These are phyloP conservation scores for Heterobasidion parviporum DNA, from an alignment of 1,284 basidiomycete species.

Conservation along the genomic window DNA sequence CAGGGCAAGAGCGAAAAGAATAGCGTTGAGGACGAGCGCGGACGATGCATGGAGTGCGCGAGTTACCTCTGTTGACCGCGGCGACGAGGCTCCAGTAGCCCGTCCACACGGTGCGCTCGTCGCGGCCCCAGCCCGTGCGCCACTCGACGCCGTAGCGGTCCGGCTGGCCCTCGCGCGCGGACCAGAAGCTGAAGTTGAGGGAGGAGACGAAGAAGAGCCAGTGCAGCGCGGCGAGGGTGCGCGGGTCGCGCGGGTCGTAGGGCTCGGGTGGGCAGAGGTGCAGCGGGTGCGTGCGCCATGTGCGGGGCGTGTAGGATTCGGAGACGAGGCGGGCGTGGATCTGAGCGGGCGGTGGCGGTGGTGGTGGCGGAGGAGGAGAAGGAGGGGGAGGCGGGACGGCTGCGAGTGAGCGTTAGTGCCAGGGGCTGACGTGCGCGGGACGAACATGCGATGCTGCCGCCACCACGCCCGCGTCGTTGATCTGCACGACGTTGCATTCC, in stretches of 20 bases:
- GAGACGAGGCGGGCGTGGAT: conserved; percentile 47
- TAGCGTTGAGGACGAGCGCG: not conserved
- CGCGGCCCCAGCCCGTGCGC: conserved; percentile 56
- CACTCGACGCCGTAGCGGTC: conserved; percentile 70
- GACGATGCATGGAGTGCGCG: not conserved
- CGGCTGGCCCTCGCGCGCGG: conserved; percentile 44
- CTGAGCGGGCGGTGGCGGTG: conserved; percentile 23
- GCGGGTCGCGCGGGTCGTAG: conserved; percentile 40
- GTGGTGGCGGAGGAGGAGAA: no score
- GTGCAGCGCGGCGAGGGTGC: conserved; percentile 52
- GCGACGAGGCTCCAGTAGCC: conserved; percentile 82
- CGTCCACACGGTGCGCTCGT: conserved; percentile 44
- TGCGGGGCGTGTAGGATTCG: conserved; percentile 65
- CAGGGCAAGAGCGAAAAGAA: no score
- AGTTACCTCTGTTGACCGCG: conserved; percentile 51
- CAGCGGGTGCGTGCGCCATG: conserved; percentile 71
- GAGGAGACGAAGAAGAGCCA: conserved; percentile 83
- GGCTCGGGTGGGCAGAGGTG: conserved; percentile 64
- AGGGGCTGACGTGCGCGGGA: conserved; percentile 3
- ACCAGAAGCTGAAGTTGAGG: conserved; percentile 86
- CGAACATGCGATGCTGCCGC: conserved; percentile 54
- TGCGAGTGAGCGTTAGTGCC: not conserved
- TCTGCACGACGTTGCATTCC: conserved; percentile 49
- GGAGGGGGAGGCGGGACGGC: not conserved
- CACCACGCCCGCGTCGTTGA: conserved; percentile 49